These are phyloP conservation scores for Hericium alpestre DNA, from an alignment of 768 basidiomycete species.

Conservation along the genomic window DNA sequence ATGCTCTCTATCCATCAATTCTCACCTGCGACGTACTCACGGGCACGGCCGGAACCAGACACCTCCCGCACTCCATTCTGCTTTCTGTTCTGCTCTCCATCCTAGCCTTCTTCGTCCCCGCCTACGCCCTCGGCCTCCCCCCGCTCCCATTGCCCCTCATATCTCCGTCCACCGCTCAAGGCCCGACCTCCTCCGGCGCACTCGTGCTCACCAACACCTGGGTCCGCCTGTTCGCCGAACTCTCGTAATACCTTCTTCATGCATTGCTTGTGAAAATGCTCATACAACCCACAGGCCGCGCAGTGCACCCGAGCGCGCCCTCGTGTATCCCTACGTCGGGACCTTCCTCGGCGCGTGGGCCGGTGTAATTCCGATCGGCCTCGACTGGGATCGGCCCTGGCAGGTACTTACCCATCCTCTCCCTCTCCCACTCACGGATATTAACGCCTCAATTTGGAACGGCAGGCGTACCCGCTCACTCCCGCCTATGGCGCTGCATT, in stretches of 20 bases:
- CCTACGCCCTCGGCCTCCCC: slow-evolving; percentile 60
- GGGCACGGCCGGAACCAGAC: neutral
- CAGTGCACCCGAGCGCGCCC: slow-evolving; percentile 62
- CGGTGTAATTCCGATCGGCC: slow-evolving; percentile 74
- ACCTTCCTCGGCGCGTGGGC: slow-evolving; percentile 68
- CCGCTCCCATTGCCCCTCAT: slow-evolving; percentile 5
- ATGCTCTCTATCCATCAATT: slow-evolving; percentile 10
- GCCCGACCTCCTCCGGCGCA: slow-evolving; percentile 26
- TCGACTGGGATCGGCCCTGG: slow-evolving; percentile 98
- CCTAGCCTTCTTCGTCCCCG: slow-evolving; percentile 55
- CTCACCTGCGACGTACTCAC: neutral
- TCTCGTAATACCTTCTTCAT: slow-evolving; percentile 45
- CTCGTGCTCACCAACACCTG: slow-evolving; percentile 54
- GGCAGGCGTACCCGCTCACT: slow-evolving; percentile 74
- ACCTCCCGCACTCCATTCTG: slow-evolving; percentile 50
- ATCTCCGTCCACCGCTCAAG: neutral
- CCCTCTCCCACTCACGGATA: neutral
- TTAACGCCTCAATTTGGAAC: slow-evolving; percentile 2
- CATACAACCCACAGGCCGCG: slow-evolving; percentile 28
- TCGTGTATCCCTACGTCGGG: slow-evolving; percentile 73
- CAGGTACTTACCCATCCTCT: slow-evolving; percentile 44
- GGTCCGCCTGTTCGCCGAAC: slow-evolving; percentile 72
- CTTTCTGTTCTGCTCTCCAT: slow-evolving; percentile 60
- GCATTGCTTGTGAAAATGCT: too few relatives aligned
- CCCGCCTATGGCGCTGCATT: slow-evolving; percentile 61